Conservation (phyloP, 2,329 filamentous ascomycete species). For the Blastomyces silverae region DNA sequence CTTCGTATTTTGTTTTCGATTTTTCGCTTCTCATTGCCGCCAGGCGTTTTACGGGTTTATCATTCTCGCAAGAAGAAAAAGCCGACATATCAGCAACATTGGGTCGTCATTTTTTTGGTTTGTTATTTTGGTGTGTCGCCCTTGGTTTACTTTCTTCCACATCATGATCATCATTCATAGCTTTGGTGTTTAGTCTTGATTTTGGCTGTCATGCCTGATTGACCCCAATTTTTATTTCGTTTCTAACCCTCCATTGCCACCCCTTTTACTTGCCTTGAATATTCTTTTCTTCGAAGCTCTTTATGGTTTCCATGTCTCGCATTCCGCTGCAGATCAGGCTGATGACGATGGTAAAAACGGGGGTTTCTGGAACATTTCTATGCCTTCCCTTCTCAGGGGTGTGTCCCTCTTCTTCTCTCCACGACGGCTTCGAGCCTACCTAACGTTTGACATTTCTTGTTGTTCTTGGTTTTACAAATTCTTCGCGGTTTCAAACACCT, state of each 20-base stretch:
- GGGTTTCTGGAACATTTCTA: slow-evolving; percentile 1
- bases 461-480: not conserved
- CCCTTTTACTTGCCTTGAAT: not conserved
- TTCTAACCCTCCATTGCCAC: not conserved
- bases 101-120: not conserved
- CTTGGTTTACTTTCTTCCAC: not conserved
- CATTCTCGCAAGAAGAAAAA: not conserved
- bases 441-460: not conserved
- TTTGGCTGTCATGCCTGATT: slow-evolving; percentile 10
- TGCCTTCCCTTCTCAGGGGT: not conserved
- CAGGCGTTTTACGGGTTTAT: slow-evolving; percentile 2
- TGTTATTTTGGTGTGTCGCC: not conserved
- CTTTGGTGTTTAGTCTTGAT: slow-evolving; percentile 10
- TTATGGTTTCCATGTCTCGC: not conserved
- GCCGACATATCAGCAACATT: not conserved
- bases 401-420: not conserved
- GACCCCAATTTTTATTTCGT: not conserved
- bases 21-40: not conserved
- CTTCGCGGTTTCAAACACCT: not conserved
- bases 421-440: not conserved
- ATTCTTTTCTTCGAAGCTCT: not conserved
- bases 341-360: slow-evolving; percentile 7
- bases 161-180: slow-evolving; percentile 12
- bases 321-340: not conserved
- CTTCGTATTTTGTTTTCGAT: not conserved